Evolutionary conservation across 805 yeast species (phyloP), one percentile per base, ranked within the genome.

Genomic region (Brettanomyces custersianus): DNA sequence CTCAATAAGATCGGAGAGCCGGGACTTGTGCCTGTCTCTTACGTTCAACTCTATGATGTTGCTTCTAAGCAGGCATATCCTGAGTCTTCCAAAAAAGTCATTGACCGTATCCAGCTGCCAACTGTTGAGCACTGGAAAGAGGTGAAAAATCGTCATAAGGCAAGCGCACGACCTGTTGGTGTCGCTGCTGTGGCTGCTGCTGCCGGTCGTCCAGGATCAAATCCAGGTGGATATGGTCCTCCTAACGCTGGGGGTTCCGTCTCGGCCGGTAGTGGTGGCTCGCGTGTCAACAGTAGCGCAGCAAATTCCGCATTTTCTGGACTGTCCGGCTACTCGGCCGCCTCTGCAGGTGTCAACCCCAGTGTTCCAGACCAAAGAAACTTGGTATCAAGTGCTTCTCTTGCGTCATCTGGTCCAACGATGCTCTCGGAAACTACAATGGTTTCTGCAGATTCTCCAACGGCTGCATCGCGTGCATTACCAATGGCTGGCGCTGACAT

Each of bases 1-100:
- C 83, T 92, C 29, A 94, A 90, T 40, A 68, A 96, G 37, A 65
- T 92, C 26, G 97, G 98, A 19, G 98, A 96, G 1, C 97, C 97
- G 0, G 98, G 99, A 1, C 67, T 92, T 31, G 94, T 92, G 6
- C 98, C 99, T 0, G 88, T 85, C 4, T 74, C 84, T 15, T 92
- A 83, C 51, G 92, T 92, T 18, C 84, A 86, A 51, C 71, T 90
- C 25, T 75, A 90, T 28, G 95, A 92, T 56, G 70, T 87, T 40
- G 65, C 76, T 18, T 68, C 84, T 74, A 80, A 37, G 63, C 68
- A 47, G 66, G 80, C 37, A 65, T 81, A 34, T 70, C 68, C 20
- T 65, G 75, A 46, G 65, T 57, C 43, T 45, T 55, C 43, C 42
- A 74, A 35, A 68, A 76, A 26, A 49, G 57, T 45, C 31, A 80